Base-by-base conservation (phyloP, 2,329 filamentous ascomycete species). In the Epichloe sylvatica region DNA sequence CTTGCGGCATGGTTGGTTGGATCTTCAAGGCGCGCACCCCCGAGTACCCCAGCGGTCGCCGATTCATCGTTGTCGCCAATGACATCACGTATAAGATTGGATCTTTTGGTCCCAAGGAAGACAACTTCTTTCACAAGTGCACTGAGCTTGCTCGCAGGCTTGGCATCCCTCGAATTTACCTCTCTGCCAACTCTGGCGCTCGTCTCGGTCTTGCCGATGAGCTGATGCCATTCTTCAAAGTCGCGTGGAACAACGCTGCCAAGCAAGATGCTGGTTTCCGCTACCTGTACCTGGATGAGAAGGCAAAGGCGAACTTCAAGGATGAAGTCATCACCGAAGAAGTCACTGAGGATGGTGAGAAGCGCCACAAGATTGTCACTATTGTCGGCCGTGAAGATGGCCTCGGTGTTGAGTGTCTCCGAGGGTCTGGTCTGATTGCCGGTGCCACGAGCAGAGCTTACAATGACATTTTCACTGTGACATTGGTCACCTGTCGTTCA, bases 21-120 rank as follows among this genome's bases (percentile, higher is more conserved):
- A 79, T 97, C 57, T 84, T 97, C 66, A 94, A 87, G 54, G 92
- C 90, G 15, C 88, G 82, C 65, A 97, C 92, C 1, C 92, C 92
- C 9, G 92, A 98, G 69, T 98, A 98, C 66, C 91, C 92, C 51
- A 78, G 80, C 56, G 92, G 92, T 52, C 81, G 92, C 58, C 86
- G 86, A 63, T 96, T 97, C 70, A 82, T 98, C 64, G 87, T 98
- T 56, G 84, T 98, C 55, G 90, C 92, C 76, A 98, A 98, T 77
- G 92, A 98, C 64, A 98, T 98, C 67, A 98, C 92, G 17, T 97
- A 88, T 78, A 94, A 94, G 77, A 98, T 97, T 66, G 92, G 92
- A 62, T 95, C 88, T 2, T 98, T 98, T 66, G 92, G 92, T 47
- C 92, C 92, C 39, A 83, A 84, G 70, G 92, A 98, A 73, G 92